These are phyloP conservation scores for Plasmodiophora brassicae DNA, from an alignment of 208 protist species.

Conservation along the genomic window DNA sequence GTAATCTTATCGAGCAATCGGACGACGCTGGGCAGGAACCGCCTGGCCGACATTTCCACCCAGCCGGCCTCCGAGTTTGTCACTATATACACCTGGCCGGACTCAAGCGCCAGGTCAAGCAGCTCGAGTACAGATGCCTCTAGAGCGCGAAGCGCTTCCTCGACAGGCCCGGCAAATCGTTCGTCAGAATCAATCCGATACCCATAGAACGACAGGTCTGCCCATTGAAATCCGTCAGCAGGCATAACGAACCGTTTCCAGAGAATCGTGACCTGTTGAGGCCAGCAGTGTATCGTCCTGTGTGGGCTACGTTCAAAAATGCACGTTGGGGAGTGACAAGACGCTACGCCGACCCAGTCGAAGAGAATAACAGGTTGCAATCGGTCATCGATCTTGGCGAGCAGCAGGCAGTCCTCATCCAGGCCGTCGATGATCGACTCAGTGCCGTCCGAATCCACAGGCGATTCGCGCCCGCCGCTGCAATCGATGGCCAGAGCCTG, in stretches of 20 bases:
- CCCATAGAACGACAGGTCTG: slow-evolving; percentile 3
- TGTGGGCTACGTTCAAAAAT: neutral
- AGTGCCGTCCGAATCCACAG: too few relatives aligned
- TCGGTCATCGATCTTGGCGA: too few relatives aligned
- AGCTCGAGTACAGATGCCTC: neutral
- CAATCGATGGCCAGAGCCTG: too few relatives aligned
- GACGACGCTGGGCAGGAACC: neutral
- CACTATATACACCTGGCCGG: neutral
- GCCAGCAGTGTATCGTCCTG: slow-evolving; percentile 28
- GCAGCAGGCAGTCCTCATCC: too few relatives aligned
- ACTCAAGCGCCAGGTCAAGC: neutral
- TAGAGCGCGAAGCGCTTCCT: neutral
- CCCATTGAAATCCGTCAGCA: too few relatives aligned
- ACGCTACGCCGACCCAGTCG: neutral
- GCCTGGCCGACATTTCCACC: neutral
- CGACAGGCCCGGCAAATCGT: neutral
- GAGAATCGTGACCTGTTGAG: too few relatives aligned
- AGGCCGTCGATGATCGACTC: too few relatives aligned
- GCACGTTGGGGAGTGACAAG: neutral
- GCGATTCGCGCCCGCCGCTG: too few relatives aligned
- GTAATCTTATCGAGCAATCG: neutral
- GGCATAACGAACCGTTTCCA: too few relatives aligned
- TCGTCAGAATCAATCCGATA: neutral
- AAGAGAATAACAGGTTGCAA: neutral
- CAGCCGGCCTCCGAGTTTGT: neutral